A percentile compares a stretch with the other conserved stretches of the same genome.
phyloP scores from a whole-genome alignment of 768 basidiomycete genomes.

The Favolaschia claudopus region DNA sequence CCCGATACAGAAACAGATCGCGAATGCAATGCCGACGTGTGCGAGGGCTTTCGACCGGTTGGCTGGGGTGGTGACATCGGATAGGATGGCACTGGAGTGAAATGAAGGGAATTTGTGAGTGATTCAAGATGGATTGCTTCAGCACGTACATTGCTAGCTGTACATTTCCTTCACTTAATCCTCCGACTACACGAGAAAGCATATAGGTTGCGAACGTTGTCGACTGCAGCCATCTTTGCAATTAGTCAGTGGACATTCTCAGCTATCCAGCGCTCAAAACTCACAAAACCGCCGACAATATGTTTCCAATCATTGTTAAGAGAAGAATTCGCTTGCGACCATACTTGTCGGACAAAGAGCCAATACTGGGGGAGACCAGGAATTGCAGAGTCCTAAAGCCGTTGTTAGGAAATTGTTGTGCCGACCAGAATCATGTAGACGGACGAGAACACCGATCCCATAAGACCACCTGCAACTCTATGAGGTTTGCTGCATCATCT shows the following conservation, averaged over 20 bases:
- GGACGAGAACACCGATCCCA: slow-evolving; percentile 94
- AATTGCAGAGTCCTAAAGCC: slow-evolving; percentile 78
- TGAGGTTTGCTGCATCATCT: background rate
- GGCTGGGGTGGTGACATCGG: slow-evolving; percentile 84
- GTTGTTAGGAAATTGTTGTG: slow-evolving; percentile 38
- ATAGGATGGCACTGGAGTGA: slow-evolving; percentile 89
- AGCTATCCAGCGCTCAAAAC: slow-evolving; percentile 37
- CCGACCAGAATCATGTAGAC: slow-evolving; percentile 39
- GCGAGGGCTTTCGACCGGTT: slow-evolving; percentile 88
- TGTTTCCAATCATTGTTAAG: slow-evolving; percentile 91
- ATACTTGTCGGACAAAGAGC: slow-evolving; percentile 86
- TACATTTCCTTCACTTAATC: slow-evolving; percentile 96
- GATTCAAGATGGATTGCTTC: background rate
- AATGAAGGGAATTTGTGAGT: background rate
- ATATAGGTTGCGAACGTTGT: slow-evolving; percentile 91
- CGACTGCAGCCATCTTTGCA: slow-evolving; percentile 82
- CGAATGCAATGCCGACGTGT: slow-evolving; percentile 95
- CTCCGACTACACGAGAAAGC: slow-evolving; percentile 90
- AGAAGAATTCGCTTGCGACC: slow-evolving; percentile 88
- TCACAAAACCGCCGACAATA: slow-evolving; percentile 86
- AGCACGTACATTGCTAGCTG: slow-evolving; percentile 87
- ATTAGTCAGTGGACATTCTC: background rate
- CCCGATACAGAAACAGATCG: slow-evolving; percentile 91
- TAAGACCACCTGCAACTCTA: slow-evolving; percentile 69
- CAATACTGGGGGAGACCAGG: slow-evolving; percentile 83